Percentiles rank a stretch among this genome's conserved stretches.
phyloP scores from a whole-genome alignment of 202 grass and related monocot genomes.

The Carex arenaria region DNA sequence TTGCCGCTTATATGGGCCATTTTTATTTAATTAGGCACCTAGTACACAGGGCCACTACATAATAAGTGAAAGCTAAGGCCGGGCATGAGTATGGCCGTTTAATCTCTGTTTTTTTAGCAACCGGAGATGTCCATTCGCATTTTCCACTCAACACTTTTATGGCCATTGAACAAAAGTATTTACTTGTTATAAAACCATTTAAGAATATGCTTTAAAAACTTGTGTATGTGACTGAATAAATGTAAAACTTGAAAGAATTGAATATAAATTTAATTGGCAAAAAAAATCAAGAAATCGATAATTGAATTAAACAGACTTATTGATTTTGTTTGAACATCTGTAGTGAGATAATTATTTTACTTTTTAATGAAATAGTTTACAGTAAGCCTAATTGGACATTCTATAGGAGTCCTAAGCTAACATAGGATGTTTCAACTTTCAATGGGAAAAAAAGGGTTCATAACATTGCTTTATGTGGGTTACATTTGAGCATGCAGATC shows the following conservation, averaged over 20 bases:
- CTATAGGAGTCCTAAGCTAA: not conserved
- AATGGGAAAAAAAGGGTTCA: not conserved
- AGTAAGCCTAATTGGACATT: not conserved
- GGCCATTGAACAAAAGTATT: not conserved
- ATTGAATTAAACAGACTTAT: not conserved
- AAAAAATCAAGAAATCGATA: not conserved
- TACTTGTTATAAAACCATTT: not conserved
- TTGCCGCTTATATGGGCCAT: not conserved
- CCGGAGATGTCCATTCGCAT: not conserved
- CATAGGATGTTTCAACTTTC: not conserved
- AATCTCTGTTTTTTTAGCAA: not conserved
- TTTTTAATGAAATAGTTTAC: not conserved
- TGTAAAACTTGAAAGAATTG: not conserved
- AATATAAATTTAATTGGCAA: not conserved
- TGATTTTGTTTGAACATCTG: not conserved
- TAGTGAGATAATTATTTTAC: not conserved
- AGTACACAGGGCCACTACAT: conserved; percentile 11
- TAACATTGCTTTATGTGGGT: not conserved
- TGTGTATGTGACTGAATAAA: too few relatives aligned
- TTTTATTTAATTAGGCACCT: conserved; percentile 13
- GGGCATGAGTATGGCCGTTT: too few relatives aligned
- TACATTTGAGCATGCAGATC: not conserved
- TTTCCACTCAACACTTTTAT: not conserved
- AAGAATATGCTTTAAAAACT: not conserved
- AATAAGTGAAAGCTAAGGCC: not conserved